Base-by-base conservation (phyloP, 1,139 yeast genomes). In the Taiozyma sp. region DNA sequence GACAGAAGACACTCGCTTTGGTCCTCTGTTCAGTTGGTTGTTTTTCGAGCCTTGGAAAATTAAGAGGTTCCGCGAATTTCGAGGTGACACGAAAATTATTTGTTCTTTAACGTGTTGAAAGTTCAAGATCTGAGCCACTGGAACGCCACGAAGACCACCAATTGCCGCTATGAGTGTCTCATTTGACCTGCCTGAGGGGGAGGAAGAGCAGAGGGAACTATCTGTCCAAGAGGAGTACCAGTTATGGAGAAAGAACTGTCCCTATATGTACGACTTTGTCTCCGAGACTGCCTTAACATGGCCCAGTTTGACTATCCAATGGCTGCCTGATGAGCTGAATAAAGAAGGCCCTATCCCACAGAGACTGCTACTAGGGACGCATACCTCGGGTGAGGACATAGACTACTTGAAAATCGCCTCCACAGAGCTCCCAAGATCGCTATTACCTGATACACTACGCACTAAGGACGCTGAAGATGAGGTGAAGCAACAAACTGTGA, bases 281-380 rank as follows among this genome's bases (percentile, higher is more conserved):
- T 81, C 86, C 51, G 93, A 86, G 62, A 85, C 91, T 0, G 88
- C 88, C 2, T 68, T 86, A 46, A 77, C 84, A 10, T 87, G 95
- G 95, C 95, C 95, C 1, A 83, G 91, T 4, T 70, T 86, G 49
- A 84, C 93, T 2, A 75, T 85, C 3, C 88, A 86, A 68, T 86
- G 93, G 89, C 68, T 85, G 19, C 90, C 90, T 1, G 73, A 59
- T 22, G 54, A 57, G 7, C 47, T 55, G 4, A 46, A 52, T 2
- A 48, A 52, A 4, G 50, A 45, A 2, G 44, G 47, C 0, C 57
- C 57, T 2, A 57, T 60, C 8, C 63, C 65, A 29, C 74, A 72
- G 54, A 63, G 68, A 43, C 66, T 93, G 50, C 66, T 91, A 24
- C 68, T 91, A 42, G 96, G 97, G 13, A 93, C 99, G 0, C 91